Percentiles rank a stretch among this genome's conserved stretches.
Evolutionary conservation across 164 flowering plant species (phyloP).

Genomic region (Aristolochia fimbriata): DNA sequence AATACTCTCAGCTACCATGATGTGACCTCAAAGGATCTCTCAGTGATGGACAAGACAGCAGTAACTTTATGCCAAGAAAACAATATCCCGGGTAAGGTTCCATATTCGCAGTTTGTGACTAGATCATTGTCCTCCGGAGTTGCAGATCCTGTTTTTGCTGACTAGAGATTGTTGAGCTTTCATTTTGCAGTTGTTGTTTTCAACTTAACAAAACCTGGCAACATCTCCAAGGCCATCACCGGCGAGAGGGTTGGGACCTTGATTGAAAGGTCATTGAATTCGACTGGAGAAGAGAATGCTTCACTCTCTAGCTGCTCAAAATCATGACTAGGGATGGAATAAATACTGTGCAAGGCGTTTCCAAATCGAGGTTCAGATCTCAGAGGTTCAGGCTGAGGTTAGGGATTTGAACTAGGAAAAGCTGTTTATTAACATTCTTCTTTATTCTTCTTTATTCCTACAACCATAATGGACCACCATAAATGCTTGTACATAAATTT

Average conservation of each 20-base stretch:
- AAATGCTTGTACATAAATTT: too few relatives aligned
- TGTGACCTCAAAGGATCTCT: slow-evolving; percentile 80
- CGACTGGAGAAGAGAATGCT: slow-evolving; percentile 18
- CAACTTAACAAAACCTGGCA: slow-evolving; percentile 71
- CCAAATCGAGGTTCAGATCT: neutral
- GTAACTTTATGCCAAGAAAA: slow-evolving; percentile 95
- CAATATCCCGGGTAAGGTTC: slow-evolving; percentile 73
- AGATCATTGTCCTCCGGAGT: neutral
- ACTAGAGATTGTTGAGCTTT: neutral
- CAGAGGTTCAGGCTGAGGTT: neutral
- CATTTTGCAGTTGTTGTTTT: slow-evolving; percentile 83
- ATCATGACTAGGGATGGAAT: neutral
- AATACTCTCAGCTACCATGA: slow-evolving; percentile 81
- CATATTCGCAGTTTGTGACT: neutral
- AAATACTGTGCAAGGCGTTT: neutral
- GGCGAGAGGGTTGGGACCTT: slow-evolving; percentile 95
- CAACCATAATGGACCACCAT: too few relatives aligned
- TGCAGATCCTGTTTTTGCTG: neutral
- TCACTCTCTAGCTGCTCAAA: neutral
- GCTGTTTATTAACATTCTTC: neutral
- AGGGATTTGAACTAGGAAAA: neutral
- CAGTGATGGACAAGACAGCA: slow-evolving; percentile 98
- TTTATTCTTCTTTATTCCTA: too few relatives aligned
- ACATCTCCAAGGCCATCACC: slow-evolving; percentile 71
- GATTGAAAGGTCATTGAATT: slow-evolving; percentile 54